These are phyloP conservation scores for Pythium chondricola DNA, from an alignment of 352 stramenopile genomes.

Conservation along the genomic window DNA sequence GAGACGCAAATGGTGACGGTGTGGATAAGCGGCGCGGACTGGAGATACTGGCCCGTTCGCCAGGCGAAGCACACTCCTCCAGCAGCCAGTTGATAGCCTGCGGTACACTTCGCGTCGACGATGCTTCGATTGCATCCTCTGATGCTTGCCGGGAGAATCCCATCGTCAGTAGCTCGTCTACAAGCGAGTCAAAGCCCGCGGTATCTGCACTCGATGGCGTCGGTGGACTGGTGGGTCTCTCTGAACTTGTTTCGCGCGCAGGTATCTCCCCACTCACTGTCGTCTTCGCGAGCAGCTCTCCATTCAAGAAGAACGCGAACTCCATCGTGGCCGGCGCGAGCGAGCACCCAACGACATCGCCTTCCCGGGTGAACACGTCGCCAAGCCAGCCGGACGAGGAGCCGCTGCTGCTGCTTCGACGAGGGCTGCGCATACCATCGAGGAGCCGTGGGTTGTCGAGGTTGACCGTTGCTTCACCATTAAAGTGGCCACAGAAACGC, in stretches of 20 bases:
- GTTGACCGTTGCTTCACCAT: conserved; percentile 14
- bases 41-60: not conserved
- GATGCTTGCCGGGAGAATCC: conserved; percentile 36
- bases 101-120: conserved; percentile 18
- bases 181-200: conserved; percentile 34
- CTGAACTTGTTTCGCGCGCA: not conserved
- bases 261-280: not conserved
- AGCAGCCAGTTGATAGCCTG: conserved; percentile 41
- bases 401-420: conserved; percentile 20
- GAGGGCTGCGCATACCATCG: conserved; percentile 28
- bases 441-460: not conserved
- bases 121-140: conserved; percentile 30
- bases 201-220: not conserved
- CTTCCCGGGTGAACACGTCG: conserved; percentile 40
- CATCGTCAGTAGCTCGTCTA: conserved; percentile 47
- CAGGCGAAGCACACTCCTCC: conserved; percentile 3
- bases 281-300: conserved; percentile 22
- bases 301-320: conserved; percentile 66
- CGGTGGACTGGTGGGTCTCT: not conserved
- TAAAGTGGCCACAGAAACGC: conserved; percentile 27
- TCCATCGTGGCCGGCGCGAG: conserved; percentile 20
- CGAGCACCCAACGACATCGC: conserved; percentile 55
- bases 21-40: conserved; percentile 14
- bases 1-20: conserved; percentile 10
- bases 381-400: conserved; percentile 20